Evolutionary conservation across 345 rosid genomes (phyloP).

Genomic region (Punica granatum): DNA sequence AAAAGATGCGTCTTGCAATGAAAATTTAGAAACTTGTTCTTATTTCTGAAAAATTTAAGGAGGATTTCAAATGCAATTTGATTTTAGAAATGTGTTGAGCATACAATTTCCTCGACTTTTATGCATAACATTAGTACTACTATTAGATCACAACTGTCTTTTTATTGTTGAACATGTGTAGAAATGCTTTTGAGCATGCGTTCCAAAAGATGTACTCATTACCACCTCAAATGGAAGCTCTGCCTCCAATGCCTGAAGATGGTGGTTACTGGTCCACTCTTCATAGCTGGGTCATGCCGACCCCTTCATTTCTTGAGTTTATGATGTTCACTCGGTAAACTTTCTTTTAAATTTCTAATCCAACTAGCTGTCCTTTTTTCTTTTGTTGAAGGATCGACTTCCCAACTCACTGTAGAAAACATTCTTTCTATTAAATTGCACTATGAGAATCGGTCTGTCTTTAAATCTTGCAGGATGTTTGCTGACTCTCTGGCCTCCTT

Average conservation of each 20-base stretch:
- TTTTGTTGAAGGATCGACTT: background rate
- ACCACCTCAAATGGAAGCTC: slow-evolving; percentile 63
- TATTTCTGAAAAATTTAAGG: background rate
- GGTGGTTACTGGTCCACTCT: slow-evolving; percentile 86
- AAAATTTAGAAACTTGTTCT: background rate
- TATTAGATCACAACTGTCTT: background rate
- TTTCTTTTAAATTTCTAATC: background rate
- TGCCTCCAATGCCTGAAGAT: slow-evolving; percentile 96
- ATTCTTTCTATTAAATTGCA: background rate
- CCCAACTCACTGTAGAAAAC: background rate
- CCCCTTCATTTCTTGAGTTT: slow-evolving; percentile 87
- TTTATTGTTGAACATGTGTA: slow-evolving; percentile 26
- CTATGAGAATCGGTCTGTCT: background rate
- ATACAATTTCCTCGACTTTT: background rate
- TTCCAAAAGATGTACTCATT: slow-evolving; percentile 74
- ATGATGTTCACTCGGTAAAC: slow-evolving; percentile 79
- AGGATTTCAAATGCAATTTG: background rate
- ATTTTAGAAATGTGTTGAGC: background rate
- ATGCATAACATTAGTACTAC: background rate
- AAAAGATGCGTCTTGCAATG: background rate
- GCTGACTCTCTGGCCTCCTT: slow-evolving; percentile 79
- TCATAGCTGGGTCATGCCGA: slow-evolving; percentile 98
- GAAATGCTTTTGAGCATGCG: slow-evolving; percentile 65
- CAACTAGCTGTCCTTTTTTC: background rate
- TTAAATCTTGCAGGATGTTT: slow-evolving; percentile 66